Conservation (phyloP, 306 rosid genomes). For the Trichosanthes truncata region DNA sequence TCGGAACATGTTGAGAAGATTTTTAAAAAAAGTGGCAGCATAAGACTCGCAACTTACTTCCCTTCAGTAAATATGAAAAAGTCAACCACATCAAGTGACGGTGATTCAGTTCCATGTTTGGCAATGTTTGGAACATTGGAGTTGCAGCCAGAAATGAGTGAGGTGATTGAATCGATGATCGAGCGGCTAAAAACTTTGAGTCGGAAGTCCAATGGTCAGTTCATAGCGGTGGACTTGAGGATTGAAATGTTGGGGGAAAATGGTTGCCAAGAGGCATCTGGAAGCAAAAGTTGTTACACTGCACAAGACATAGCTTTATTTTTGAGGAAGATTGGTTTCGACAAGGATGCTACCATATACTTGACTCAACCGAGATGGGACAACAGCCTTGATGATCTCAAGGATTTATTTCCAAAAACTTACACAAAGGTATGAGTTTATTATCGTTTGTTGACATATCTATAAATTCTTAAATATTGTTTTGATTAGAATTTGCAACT, state of each 20-base stretch:
- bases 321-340: conserved; percentile 67
- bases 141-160: conserved; percentile 65
- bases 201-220: conserved; percentile 79
- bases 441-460: neutral
- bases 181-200: conserved; percentile 75
- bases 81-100: conserved; percentile 33
- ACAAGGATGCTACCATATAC: conserved; percentile 83
- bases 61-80: conserved; percentile 89
- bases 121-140: conserved; percentile 92
- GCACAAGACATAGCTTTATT: conserved; percentile 73
- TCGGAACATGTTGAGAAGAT: conserved; percentile 66
- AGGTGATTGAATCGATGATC: conserved; percentile 73
- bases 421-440: conserved; percentile 54
- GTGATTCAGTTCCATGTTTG: conserved; percentile 70
- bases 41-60: conserved; percentile 86
- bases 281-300: conserved; percentile 63
- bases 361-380: conserved; percentile 93
- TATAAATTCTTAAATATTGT: neutral
- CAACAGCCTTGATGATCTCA: conserved; percentile 69
- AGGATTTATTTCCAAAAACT: conserved; percentile 86
- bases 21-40: conserved; percentile 54
- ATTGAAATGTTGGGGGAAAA: conserved; percentile 67
- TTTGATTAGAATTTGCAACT: too few species aligned
- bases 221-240: conserved; percentile 82
- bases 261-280: conserved; percentile 60